phyloP scores from a whole-genome alignment of 139 green algal species.

The Chlamydomonas incerta region DNA sequence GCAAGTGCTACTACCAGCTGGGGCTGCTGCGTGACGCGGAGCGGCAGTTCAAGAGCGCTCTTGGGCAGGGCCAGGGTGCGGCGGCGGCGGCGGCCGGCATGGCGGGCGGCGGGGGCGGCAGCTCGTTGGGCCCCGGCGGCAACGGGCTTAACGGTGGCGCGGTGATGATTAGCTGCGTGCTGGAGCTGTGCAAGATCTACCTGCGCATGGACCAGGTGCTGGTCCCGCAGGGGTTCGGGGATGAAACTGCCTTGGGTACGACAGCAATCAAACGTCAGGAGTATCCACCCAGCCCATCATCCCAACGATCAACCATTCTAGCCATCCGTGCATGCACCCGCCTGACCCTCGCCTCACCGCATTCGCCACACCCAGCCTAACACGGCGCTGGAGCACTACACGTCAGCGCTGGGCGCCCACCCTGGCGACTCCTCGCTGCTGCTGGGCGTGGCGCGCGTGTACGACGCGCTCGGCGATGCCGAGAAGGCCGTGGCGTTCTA shows the following conservation, averaged over 20 bases:
- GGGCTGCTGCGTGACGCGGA: slow-evolving; percentile 82
- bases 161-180: slow-evolving; percentile 60
- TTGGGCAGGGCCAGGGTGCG: slow-evolving; percentile 53
- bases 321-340: not conserved
- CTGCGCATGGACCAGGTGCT: slow-evolving; percentile 78
- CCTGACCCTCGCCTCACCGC: not conserved
- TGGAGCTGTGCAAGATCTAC: slow-evolving; percentile 83
- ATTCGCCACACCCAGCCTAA: slow-evolving; percentile 44
- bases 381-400: slow-evolving; percentile 74
- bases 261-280: no score
- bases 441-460: slow-evolving; percentile 76
- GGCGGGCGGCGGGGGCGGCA: not conserved
- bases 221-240: no score
- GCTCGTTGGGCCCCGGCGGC: not conserved
- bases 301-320: no score
- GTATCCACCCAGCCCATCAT: no score
- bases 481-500: slow-evolving; percentile 64
- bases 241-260: no score
- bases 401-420: slow-evolving; percentile 57
- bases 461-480: slow-evolving; percentile 79
- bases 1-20: slow-evolving; percentile 89
- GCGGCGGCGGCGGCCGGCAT: not conserved
- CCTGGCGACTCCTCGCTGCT: slow-evolving; percentile 65
- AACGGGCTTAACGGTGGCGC: slow-evolving; percentile 41
- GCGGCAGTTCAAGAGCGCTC: slow-evolving; percentile 75